These are phyloP conservation scores for Pichia insulana DNA, from an alignment of 805 yeast species.

Conservation along the genomic window DNA sequence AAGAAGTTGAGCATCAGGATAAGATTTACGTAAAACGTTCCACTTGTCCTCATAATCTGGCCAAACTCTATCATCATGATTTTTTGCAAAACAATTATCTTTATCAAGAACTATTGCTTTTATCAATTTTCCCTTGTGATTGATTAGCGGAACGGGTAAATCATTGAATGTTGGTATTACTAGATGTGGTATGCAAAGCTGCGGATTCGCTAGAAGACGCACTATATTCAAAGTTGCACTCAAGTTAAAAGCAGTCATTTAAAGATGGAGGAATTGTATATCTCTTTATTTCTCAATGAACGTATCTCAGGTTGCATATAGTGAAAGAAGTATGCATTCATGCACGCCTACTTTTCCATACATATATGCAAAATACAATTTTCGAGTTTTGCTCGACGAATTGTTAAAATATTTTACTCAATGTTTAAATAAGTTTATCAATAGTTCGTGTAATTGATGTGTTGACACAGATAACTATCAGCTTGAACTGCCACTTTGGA, in stretches of 20 bases:
- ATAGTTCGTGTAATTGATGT: no score
- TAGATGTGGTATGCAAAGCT: conserved; percentile 63
- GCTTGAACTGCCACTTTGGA: no score
- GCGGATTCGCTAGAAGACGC: conserved; percentile 51
- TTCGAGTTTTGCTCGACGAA: no score
- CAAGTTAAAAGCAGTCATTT: conserved; percentile 35
- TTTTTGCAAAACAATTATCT: conserved; percentile 89
- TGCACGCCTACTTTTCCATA: no score
- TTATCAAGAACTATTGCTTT: conserved; percentile 84
- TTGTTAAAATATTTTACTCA: no score
- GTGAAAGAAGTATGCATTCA: no score
- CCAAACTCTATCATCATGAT: conserved; percentile 73
- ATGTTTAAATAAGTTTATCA: no score
- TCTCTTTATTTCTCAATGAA: no score
- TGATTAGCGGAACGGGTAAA: conserved; percentile 18
- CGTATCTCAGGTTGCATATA: no score
- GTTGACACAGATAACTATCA: no score
- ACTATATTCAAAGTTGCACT: conserved; percentile 70
- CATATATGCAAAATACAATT: no score
- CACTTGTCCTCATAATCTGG: conserved; percentile 56
- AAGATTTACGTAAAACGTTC: conserved; percentile 42
- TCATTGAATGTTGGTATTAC: conserved; percentile 41
- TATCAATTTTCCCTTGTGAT: conserved; percentile 28
- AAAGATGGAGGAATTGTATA: no score
- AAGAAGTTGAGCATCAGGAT: conserved; percentile 55